phyloP scores from a whole-genome alignment of 805 yeast species.

The Pichia phayaonensis region DNA sequence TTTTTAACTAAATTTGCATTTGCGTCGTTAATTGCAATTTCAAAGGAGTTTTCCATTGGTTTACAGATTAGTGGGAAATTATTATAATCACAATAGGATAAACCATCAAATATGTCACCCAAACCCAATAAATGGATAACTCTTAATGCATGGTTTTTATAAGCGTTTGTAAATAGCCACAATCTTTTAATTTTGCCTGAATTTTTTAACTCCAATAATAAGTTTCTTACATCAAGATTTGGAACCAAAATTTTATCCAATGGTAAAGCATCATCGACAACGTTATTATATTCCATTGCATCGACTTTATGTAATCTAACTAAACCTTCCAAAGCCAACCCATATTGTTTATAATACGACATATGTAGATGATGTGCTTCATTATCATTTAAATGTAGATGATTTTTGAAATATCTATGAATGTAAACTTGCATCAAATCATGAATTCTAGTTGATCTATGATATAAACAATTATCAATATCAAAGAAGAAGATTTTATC shows the following conservation, averaged over 20 bases:
- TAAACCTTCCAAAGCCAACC: conserved; percentile 89
- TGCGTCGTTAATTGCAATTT: conserved; percentile 57
- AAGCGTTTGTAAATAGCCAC: conserved; percentile 95
- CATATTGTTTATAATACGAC: conserved; percentile 77
- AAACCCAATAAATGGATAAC: conserved; percentile 74
- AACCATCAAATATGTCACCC: conserved; percentile 91
- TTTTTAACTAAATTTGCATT: conserved; percentile 38
- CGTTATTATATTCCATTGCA: conserved; percentile 78
- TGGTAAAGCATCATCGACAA: conserved; percentile 91
- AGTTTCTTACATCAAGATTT: conserved; percentile 43
- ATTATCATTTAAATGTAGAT: conserved; percentile 53
- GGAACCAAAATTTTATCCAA: conserved; percentile 70
- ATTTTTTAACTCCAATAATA: conserved; percentile 39
- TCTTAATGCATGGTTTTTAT: conserved; percentile 79
- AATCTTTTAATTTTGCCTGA: conserved; percentile 53
- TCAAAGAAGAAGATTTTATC: conserved; percentile 66
- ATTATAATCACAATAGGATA: conserved; percentile 85
- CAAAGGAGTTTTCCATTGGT: conserved; percentile 72
- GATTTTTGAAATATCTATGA: conserved; percentile 67
- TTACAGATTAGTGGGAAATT: conserved; percentile 69
- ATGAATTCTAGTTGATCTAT: conserved; percentile 65
- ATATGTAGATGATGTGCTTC: conserved; percentile 68
- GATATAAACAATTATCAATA: conserved; percentile 87
- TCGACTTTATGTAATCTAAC: conserved; percentile 64
- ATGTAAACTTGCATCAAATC: conserved; percentile 84